phyloP scores from a whole-genome alignment of 345 rosid genomes.

The Lumnitzera racemosa region DNA sequence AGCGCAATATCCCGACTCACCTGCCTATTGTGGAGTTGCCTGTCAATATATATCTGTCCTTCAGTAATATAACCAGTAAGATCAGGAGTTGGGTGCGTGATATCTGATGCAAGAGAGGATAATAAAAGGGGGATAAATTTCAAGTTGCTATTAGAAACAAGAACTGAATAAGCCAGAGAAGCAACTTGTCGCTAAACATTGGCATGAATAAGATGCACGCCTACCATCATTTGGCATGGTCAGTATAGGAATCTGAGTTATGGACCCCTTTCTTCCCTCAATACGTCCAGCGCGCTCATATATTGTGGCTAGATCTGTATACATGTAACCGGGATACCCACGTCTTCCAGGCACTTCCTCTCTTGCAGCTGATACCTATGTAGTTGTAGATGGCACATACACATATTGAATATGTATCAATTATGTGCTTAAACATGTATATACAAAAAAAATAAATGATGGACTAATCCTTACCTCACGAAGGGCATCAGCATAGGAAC shows the following conservation, averaged over 20 bases:
- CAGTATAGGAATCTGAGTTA: slow-evolving; percentile 93
- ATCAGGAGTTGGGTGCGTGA: slow-evolving; percentile 98
- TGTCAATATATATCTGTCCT: slow-evolving; percentile 84
- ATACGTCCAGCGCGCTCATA: slow-evolving; percentile 98
- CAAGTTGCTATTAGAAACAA: too few relatives aligned
- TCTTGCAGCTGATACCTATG: slow-evolving; percentile 94
- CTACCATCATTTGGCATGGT: slow-evolving; percentile 99
- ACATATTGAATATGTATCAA: too few relatives aligned
- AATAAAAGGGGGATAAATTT: too few relatives aligned
- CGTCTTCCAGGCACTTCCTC: slow-evolving; percentile 99
- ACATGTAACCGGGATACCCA: slow-evolving; percentile 99
- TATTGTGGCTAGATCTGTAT: slow-evolving; percentile 96
- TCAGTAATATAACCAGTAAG: slow-evolving; percentile 98
- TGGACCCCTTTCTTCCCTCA: slow-evolving; percentile 96
- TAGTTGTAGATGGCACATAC: too few relatives aligned
- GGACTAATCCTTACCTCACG: slow-evolving; percentile 57
- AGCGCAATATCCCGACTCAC: slow-evolving; percentile 16
- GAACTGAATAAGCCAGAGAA: too few relatives aligned
- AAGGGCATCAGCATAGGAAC: slow-evolving; percentile 99
- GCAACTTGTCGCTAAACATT: too few relatives aligned
- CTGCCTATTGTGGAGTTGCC: slow-evolving; percentile 83
- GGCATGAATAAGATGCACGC: background rate
- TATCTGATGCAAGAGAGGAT: slow-evolving; percentile 39
- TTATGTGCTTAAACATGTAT: too few relatives aligned
- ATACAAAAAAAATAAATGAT: too few relatives aligned